These are phyloP conservation scores for Salix caprea DNA, from an alignment of 345 rosid species.

Conservation along the genomic window DNA sequence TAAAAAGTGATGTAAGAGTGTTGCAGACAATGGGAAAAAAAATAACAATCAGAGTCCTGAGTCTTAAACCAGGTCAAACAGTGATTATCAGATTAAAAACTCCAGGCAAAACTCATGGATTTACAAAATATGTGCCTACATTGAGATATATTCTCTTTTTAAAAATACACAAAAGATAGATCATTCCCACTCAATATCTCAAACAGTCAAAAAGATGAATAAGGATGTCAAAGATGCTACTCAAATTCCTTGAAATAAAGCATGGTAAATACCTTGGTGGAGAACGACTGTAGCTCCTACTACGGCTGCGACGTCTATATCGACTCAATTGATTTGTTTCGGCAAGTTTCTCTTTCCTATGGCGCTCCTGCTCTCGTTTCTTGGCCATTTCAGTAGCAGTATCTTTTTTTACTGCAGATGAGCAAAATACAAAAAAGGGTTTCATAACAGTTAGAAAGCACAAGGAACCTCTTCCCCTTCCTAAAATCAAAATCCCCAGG, in stretches of 20 bases:
- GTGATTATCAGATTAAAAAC: no score
- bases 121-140: background rate
- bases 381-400: conserved; percentile 89
- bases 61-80: background rate
- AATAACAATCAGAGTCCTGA: background rate
- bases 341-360: conserved; percentile 80
- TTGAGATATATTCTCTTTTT: background rate
- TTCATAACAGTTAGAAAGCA: background rate
- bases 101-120: background rate
- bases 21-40: background rate
- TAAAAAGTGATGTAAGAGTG: background rate
- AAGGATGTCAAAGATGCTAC: background rate
- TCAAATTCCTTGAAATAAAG: background rate
- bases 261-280: conserved; percentile 58
- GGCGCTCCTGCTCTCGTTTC: conserved; percentile 88
- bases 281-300: conserved; percentile 81
- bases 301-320: conserved; percentile 64
- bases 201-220: background rate
- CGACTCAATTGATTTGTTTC: conserved; percentile 80
- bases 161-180: background rate
- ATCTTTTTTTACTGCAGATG: conserved; percentile 81
- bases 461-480: background rate
- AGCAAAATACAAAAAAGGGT: background rate
- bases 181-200: background rate
- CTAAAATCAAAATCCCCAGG: background rate